These are phyloP conservation scores for Sphaerulina musiva DNA, from an alignment of 2,329 filamentous ascomycete genomes.

Conservation along the genomic window DNA sequence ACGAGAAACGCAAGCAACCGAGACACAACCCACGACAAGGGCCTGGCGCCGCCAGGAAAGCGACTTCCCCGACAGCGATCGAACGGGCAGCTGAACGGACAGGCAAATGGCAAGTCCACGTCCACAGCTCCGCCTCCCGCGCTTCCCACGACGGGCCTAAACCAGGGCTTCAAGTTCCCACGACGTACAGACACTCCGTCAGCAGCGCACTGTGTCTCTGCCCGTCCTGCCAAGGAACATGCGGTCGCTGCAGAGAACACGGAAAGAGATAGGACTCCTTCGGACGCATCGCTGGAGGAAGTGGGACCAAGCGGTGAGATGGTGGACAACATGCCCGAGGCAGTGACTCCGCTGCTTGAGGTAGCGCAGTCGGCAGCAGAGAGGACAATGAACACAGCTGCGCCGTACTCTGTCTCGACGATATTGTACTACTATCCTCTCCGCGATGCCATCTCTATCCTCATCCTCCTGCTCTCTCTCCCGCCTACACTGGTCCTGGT, in stretches of 20 bases:
- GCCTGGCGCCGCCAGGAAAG: conserved; percentile 71
- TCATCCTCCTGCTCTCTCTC: conserved; percentile 90
- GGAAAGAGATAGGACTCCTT: conserved; percentile 37
- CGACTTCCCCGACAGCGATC: conserved; percentile 50
- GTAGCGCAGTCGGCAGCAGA: conserved; percentile 16
- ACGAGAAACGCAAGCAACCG: conserved; percentile 40
- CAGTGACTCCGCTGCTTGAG: conserved; percentile 25
- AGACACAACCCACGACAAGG: conserved; percentile 63
- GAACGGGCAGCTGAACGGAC: conserved; percentile 41
- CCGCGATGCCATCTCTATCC: conserved; percentile 90
- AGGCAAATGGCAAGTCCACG: conserved; percentile 36
- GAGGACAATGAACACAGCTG: conserved; percentile 55
- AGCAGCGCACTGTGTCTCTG: conserved; percentile 12
- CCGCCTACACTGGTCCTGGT: conserved; percentile 80
- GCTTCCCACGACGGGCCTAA: conserved; percentile 36
- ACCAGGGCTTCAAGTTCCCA: conserved; percentile 34
- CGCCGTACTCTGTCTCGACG: conserved; percentile 71
- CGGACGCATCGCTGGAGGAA: conserved; percentile 41
- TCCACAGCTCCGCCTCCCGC: conserved; percentile 35
- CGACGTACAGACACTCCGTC: conserved; percentile 25
- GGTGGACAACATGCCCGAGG: conserved; percentile 27
- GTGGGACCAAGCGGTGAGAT: conserved; percentile 26
- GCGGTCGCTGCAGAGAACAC: conserved; percentile 20
- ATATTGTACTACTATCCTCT: conserved; percentile 85
- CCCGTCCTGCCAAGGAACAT: conserved; percentile 23